Conservation (phyloP, 108 stramenopile genomes). For the Parietichytrium sp. region DNA sequence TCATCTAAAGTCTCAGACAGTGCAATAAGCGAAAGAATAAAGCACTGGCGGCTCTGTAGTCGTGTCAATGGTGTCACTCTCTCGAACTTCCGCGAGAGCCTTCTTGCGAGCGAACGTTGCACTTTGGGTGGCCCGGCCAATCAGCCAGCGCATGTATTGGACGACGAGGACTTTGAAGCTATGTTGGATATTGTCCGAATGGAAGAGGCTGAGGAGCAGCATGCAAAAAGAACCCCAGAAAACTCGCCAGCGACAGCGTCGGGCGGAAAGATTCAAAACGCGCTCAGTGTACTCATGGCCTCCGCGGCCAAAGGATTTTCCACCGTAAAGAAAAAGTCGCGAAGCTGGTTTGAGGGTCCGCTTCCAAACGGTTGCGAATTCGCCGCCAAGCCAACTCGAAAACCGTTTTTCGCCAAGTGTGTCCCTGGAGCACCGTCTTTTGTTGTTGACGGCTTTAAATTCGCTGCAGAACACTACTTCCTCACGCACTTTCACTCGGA, state of each 20-base stretch:
- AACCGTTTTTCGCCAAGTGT: too few relatives aligned
- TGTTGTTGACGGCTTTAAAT: not conserved
- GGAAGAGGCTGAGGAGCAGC: conserved; percentile 27
- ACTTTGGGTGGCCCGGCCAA: not conserved
- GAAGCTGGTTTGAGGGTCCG: too few relatives aligned
- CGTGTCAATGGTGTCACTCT: not conserved
- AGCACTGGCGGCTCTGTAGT: not conserved
- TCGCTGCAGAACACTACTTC: not conserved
- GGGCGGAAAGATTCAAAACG: not conserved
- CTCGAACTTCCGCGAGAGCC: conserved; percentile 1
- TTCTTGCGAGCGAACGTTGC: not conserved
- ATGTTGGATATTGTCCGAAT: not conserved
- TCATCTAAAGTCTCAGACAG: not conserved
- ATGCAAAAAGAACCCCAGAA: not conserved
- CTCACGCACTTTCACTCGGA: conserved; percentile 31
- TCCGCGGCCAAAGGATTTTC: not conserved
- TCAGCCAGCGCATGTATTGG: not conserved
- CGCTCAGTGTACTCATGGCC: not conserved
- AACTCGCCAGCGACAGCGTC: not conserved
- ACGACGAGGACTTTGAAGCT: conserved; percentile 21
- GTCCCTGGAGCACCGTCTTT: too few relatives aligned
- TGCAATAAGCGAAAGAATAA: not conserved
- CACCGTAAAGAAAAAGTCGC: too few relatives aligned
- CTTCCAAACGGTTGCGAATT: too few relatives aligned
- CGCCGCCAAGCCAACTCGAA: too few relatives aligned